Evolutionary conservation across 768 basidiomycete species (phyloP).

Genomic region (Hebeloma cylindrosporum): DNA sequence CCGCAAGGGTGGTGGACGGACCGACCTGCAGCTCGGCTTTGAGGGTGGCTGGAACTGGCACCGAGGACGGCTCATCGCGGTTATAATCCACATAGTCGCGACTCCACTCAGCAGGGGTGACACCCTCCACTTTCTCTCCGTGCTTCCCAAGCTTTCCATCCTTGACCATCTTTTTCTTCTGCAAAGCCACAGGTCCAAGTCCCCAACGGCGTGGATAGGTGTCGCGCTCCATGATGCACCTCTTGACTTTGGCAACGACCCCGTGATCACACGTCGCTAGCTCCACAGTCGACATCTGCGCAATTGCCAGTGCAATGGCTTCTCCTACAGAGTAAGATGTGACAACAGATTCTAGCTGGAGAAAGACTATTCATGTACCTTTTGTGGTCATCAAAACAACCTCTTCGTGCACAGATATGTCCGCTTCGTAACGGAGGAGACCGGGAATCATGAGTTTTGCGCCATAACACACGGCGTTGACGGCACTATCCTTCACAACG

Average conservation of each 20-base stretch:
- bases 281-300: slow-evolving; percentile 99
- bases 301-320: slow-evolving; percentile 91
- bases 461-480: slow-evolving; percentile 99
- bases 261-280: slow-evolving; percentile 98
- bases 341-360: background rate
- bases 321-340: slow-evolving; percentile 52
- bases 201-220: slow-evolving; percentile 99
- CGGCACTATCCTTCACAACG: slow-evolving; percentile 98
- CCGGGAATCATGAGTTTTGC: slow-evolving; percentile 99
- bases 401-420: slow-evolving; percentile 93
- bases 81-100: slow-evolving; percentile 93
- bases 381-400: slow-evolving; percentile 99
- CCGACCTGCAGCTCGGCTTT: slow-evolving; percentile 25
- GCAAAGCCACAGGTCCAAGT: slow-evolving; percentile 92
- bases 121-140: slow-evolving; percentile 83
- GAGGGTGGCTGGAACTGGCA: slow-evolving; percentile 22
- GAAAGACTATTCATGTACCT: slow-evolving; percentile 48
- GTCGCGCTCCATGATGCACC: slow-evolving; percentile 99
- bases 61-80: slow-evolving; percentile 45
- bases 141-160: slow-evolving; percentile 97
- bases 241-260: slow-evolving; percentile 97
- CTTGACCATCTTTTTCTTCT: slow-evolving; percentile 98
- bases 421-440: slow-evolving; percentile 91
- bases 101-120: slow-evolving; percentile 90
- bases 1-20: slow-evolving; percentile 18